A percentile compares a stretch with the other conserved stretches of the same genome.
Evolutionary conservation across 2,329 filamentous ascomycete species (phyloP).

Genomic region (Cytospora paraplurivora): DNA sequence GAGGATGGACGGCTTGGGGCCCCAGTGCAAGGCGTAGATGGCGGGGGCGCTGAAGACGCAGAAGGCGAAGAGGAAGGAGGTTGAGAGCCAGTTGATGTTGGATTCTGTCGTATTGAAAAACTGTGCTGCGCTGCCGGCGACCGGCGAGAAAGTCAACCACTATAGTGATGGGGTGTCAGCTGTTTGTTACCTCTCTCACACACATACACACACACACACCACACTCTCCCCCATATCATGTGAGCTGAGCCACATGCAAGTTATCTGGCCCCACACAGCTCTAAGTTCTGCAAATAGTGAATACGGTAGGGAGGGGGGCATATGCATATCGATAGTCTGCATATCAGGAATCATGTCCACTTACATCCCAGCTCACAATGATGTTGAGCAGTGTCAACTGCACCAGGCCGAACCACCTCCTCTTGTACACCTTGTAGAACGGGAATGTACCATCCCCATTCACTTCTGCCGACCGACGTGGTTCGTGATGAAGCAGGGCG

Average conservation of each 20-base stretch:
- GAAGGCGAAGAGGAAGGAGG: constrained; percentile 84
- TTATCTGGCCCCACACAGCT: neutral
- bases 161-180: constrained; percentile 39
- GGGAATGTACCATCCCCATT: constrained; percentile 21
- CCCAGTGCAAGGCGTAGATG: constrained; percentile 77
- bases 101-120: constrained; percentile 78
- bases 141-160: constrained; percentile 92
- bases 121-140: constrained; percentile 70
- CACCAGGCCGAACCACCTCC: constrained; percentile 83
- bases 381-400: constrained; percentile 89
- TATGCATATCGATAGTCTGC: neutral
- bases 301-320: no score
- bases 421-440: constrained; percentile 63
- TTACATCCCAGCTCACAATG: constrained; percentile 92
- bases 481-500: constrained; percentile 14
- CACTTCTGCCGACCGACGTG: constrained; percentile 4
- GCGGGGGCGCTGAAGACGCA: constrained; percentile 69
- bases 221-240: neutral
- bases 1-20: constrained; percentile 78
- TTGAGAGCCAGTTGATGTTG: constrained; percentile 91
- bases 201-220: neutral
- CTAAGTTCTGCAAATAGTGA: neutral
- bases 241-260: neutral
- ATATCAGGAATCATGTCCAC: constrained; percentile 42
- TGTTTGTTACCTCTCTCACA: neutral